phyloP scores from a whole-genome alignment of 176 grass and related monocot species.

The Oropetium thomaeum region DNA sequence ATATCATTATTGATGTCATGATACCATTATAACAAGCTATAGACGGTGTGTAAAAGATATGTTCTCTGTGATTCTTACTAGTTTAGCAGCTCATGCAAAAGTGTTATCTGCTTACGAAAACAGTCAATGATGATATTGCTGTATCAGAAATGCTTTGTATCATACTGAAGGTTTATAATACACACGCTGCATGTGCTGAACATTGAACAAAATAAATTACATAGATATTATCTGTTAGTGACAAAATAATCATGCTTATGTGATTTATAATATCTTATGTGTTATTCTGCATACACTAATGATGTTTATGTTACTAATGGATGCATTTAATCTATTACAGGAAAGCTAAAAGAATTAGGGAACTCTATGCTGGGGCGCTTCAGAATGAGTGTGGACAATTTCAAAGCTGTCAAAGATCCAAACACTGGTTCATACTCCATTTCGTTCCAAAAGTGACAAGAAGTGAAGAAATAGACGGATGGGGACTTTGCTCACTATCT shows the following conservation, averaged over 20 bases:
- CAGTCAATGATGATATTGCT: not conserved
- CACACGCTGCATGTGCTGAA: not conserved
- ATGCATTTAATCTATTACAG: conserved; percentile 31
- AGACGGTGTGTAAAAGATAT: not conserved
- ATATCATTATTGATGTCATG: not conserved
- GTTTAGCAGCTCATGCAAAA: not conserved
- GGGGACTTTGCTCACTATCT: no score
- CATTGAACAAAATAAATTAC: not conserved
- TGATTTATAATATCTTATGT: not conserved
- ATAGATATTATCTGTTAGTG: not conserved
- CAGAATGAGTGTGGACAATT: conserved; percentile 80
- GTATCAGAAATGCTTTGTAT: not conserved
- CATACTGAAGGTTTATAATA: not conserved
- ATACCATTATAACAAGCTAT: not conserved
- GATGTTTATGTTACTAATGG: not conserved
- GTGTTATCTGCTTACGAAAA: not conserved
- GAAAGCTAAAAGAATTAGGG: conserved; percentile 76
- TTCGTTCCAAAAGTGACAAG: conserved; percentile 54
- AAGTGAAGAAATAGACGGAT: not conserved
- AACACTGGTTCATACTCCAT: conserved; percentile 77
- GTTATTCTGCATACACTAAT: not conserved
- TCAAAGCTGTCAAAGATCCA: conserved; percentile 77
- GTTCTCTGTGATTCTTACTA: not conserved
- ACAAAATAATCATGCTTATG: not conserved
- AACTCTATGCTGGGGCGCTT: conserved; percentile 72